These are phyloP conservation scores for Rhizopus sp. DNA, from an alignment of 371 early-diverging fungal species.

Conservation along the genomic window DNA sequence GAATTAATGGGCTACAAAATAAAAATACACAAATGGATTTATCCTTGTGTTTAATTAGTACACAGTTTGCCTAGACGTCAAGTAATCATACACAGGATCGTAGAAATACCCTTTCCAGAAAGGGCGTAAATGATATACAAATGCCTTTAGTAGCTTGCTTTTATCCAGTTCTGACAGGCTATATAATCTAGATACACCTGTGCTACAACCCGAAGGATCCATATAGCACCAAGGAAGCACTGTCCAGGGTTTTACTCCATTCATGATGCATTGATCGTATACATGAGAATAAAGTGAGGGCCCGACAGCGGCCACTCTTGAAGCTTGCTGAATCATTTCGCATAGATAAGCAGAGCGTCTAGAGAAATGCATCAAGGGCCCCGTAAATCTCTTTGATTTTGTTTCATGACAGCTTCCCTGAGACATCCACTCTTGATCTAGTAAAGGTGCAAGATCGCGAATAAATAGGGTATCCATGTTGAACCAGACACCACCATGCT, in stretches of 20 bases:
- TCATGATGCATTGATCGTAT: conserved; percentile 32
- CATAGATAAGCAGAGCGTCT: conserved; percentile 42
- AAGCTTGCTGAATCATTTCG: conserved; percentile 28
- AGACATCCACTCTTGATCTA: conserved; percentile 47
- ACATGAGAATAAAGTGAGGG: conserved; percentile 28
- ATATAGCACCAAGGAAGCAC: conserved; percentile 54
- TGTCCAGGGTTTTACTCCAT: conserved; percentile 38
- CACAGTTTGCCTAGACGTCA: background rate
- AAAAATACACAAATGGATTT: too few species aligned
- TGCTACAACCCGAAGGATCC: conserved; percentile 39
- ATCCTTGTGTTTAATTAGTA: too few species aligned
- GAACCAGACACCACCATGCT: conserved; percentile 54
- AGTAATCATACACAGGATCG: background rate
- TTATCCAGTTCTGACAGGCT: background rate
- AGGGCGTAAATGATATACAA: background rate
- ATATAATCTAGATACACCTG: background rate
- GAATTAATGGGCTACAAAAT: too few species aligned
- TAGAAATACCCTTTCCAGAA: background rate
- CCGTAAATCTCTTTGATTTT: conserved; percentile 31
- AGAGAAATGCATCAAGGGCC: conserved; percentile 38
- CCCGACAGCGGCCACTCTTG: conserved; percentile 10
- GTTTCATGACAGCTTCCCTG: conserved; percentile 45
- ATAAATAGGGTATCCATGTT: conserved; percentile 41
- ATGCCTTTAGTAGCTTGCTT: background rate
- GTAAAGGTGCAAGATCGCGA: conserved; percentile 40